Evolutionary conservation across 306 rosid genomes (phyloP), one percentile per base, ranked within the genome.

Genomic region (Styphnolobium japonicum): DNA sequence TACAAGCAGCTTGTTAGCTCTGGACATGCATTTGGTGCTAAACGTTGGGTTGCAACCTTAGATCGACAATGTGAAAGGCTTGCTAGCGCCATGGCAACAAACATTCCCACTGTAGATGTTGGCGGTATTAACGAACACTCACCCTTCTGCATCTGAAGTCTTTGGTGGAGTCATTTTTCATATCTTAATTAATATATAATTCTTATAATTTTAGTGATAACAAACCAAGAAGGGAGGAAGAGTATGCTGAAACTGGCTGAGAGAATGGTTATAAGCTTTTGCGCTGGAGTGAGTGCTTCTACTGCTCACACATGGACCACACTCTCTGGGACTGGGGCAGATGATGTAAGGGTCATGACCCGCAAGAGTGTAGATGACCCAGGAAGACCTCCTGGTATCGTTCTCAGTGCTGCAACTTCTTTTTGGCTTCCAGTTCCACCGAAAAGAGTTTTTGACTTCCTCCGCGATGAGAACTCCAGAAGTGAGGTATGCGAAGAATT

Each of bases 271-370:
- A 90, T 93, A 66, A 93, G 99, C 82, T 96, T 96, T 68, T 96
- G 99, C 37, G 93, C 88, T 14, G 99, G 99, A 76, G 99, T 93
- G 88, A 91, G 99, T 43, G 99, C 97, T 29, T 93, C 99, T 0
- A 96, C 98, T 12, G 90, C 99, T 21, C 97, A 91, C 74, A 91
- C 98, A 6, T 96, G 99, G 99, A 96, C 99, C 0, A 93, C 98
- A 3, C 79, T 93, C 0, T 86, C 96, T 0, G 99, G 99, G 19
- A 93, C 98, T 0, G 98, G 98, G 4, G 96, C 98, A 0, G 98
- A 96, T 77, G 99, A 96, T 63, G 98, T 96, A 0, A 87, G 99
- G 65, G 99, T 93, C 18, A 96, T 93, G 98, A 93, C 98, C 48
- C 81, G 98, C 1, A 93, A 96, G 89, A 96, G 98, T 51, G 93